Evolutionary conservation across 2,329 filamentous ascomycete genomes (phyloP).

Genomic region (Tolypocladium guangdongense): DNA sequence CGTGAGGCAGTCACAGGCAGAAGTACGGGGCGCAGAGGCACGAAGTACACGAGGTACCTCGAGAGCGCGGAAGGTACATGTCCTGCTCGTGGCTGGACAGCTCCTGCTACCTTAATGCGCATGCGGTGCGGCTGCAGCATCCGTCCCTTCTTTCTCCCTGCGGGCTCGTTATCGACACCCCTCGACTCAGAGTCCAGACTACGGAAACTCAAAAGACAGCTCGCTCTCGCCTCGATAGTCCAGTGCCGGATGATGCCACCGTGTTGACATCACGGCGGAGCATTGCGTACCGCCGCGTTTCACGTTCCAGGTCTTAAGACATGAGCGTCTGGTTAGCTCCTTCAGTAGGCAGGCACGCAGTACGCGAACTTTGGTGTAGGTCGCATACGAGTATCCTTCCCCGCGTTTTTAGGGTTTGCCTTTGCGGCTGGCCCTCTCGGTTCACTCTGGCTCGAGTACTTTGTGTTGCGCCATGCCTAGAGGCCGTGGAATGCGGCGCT

Average conservation of each 20-base stretch:
- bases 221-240: not conserved
- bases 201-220: not conserved
- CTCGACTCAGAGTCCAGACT: not conserved
- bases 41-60: not conserved
- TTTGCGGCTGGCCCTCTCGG: not conserved
- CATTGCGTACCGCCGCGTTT: not conserved
- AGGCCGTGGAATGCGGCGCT: not conserved
- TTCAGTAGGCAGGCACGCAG: not conserved
- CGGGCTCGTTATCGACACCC: not conserved
- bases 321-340: no score
- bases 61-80: not conserved
- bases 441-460: not conserved
- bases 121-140: not conserved
- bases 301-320: not conserved
- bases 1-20: no score
- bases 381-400: not conserved
- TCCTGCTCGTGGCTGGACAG: not conserved
- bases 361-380: not conserved
- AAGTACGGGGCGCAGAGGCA: no score
- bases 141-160: not conserved
- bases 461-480: not conserved
- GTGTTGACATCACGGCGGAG: not conserved
- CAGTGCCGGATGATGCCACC: not conserved
- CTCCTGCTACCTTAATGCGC: not conserved
- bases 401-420: not conserved